Conservation (phyloP, 2,329 filamentous ascomycete genomes). For the Neofusicoccum sp. region DNA sequence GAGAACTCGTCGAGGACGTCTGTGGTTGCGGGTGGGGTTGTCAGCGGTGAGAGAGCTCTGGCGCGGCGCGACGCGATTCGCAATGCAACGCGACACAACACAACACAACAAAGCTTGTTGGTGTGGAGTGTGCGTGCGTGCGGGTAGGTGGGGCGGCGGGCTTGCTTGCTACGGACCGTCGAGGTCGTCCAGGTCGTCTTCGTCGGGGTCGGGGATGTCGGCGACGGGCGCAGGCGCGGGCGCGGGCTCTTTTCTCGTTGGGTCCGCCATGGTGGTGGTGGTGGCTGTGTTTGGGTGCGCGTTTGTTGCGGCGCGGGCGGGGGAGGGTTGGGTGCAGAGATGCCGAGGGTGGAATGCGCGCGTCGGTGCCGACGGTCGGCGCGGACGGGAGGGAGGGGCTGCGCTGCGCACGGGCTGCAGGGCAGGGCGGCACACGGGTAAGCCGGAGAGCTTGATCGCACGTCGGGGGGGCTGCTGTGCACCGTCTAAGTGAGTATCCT, state of each 20-base stretch:
- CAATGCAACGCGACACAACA: no score
- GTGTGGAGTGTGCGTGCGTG: neutral
- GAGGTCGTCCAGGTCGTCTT: constrained; percentile 87
- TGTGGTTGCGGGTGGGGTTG: constrained; percentile 34
- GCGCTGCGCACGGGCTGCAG: neutral
- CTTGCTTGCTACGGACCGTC: constrained; percentile 62
- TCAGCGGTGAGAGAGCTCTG: neutral
- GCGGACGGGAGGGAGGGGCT: neutral
- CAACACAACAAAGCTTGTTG: no score
- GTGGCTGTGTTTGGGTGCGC: neutral
- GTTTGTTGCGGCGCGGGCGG: neutral
- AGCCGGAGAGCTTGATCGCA: neutral
- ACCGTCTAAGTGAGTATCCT: no score
- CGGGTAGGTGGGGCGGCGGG: neutral
- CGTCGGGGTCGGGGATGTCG: constrained; percentile 72
- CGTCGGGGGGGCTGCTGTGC: no score
- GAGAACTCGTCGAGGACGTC: constrained; percentile 94
- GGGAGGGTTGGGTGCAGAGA: neutral
- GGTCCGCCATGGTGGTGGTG: constrained; percentile 11
- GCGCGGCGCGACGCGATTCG: no score
- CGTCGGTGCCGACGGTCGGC: neutral
- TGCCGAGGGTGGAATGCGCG: neutral
- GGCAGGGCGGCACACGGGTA: neutral
- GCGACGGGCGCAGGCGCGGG: constrained; percentile 20
- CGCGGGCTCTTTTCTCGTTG: neutral